Evolutionary conservation across 2,329 filamentous ascomycete genomes (phyloP), one percentile per base, ranked within the genome.

Genomic region (Xylaria sp.): DNA sequence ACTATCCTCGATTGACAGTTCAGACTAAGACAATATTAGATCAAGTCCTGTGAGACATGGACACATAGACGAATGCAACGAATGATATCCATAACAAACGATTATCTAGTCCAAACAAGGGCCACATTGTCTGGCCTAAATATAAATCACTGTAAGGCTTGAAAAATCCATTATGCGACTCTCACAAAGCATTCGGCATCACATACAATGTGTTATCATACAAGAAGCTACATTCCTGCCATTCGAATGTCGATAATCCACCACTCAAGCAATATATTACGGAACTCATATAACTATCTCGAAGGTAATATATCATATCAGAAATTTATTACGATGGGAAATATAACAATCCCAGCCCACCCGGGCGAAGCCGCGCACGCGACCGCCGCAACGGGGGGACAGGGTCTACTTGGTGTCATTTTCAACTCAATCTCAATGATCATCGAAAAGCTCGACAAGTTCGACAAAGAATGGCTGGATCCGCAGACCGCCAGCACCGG

Each of bases 151-250:
- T 4, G 12, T 55, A 20, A 60, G n/a, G n/a, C n/a, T n/a, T n/a
- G n/a, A 65, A 55, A 28, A 46, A 8, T 8, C 10, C 45, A 39
- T 55, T 65, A 28, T 45, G n/a, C 15, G 1, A 30, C 28, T 23
- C 8, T 15, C 15, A 64, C 48, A 65, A 65, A 65, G 63, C 36
- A 52, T 58, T 8, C 9, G 43, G 8, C 15, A 20, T 32, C 15
- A 43, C 30, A 39, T 41, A 53, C 20, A 45, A 48, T 4, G 5
- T 43, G 30, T 4, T 20, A 65, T 45, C 28, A 36, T 36, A n/a
- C 28, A 63, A 50, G 28, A 45, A 28, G 9, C 32, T 20, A 41
- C 2, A 4, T 25, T 41, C 18, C 4, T 7, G 1, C 18, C 23
- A 10, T 4, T 50, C 3, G 7, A 50, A 30, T 2, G 46, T 15